Conservation (phyloP, 805 yeast genomes). For the Candida nemodendra region DNA sequence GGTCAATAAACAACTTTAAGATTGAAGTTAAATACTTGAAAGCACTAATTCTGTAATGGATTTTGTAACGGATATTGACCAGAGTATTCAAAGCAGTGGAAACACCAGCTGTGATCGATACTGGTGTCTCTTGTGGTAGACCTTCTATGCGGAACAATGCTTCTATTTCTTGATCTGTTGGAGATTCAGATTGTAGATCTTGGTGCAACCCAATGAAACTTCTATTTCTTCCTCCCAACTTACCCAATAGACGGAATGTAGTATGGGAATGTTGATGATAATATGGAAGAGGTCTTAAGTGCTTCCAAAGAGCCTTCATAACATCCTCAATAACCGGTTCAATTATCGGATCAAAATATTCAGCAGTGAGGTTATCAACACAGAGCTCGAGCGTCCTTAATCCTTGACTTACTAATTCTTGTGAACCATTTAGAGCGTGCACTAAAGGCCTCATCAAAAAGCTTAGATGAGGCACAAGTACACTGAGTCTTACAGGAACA, state of each 20-base stretch:
- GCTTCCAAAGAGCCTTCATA: constrained; percentile 89
- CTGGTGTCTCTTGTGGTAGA: constrained; percentile 54
- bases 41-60: constrained; percentile 74
- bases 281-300: constrained; percentile 87
- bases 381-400: constrained; percentile 91
- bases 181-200: constrained; percentile 54
- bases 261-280: constrained; percentile 95
- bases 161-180: constrained; percentile 61
- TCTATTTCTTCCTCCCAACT: constrained; percentile 94
- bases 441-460: constrained; percentile 90
- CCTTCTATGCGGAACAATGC: constrained; percentile 76
- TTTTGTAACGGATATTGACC: constrained; percentile 60
- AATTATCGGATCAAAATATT: constrained; percentile 93
- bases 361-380: constrained; percentile 94
- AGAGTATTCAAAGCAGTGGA: constrained; percentile 73
- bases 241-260: constrained; percentile 88
- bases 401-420: constrained; percentile 92
- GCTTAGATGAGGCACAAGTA: constrained; percentile 87
- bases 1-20: constrained; percentile 64
- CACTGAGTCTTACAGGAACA: constrained; percentile 92
- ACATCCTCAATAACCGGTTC: constrained; percentile 96
- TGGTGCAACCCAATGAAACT: constrained; percentile 75
- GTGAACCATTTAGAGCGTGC: constrained; percentile 83
- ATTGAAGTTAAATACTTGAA: constrained; percentile 68
- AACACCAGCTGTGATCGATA: constrained; percentile 82